Conservation (phyloP, 257 asterid species). For the Salvia splendens region DNA sequence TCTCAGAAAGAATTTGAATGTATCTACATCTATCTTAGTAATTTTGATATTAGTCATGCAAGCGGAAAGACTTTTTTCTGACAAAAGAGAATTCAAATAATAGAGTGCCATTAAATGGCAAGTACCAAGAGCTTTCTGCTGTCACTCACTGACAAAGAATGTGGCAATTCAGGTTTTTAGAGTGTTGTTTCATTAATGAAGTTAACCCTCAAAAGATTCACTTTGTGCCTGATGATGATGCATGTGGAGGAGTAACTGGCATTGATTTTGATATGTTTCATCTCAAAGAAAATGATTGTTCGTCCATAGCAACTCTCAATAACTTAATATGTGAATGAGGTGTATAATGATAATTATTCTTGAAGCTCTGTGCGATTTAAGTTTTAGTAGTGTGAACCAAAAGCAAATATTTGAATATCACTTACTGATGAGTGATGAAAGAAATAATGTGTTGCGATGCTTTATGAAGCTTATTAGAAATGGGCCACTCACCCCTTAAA, state of each 20-base stretch:
- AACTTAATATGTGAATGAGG: conserved; percentile 7
- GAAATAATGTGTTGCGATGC: conserved; percentile 3
- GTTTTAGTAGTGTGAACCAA: neutral
- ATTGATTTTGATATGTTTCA: conserved; percentile 2
- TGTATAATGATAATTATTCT: conserved; percentile 7
- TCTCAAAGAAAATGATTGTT: neutral
- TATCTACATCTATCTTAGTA: neutral
- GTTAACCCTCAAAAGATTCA: neutral
- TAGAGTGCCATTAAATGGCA: conserved; percentile 1
- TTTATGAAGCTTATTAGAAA: too few relatives aligned
- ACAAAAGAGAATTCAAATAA: neutral
- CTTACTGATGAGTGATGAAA: conserved; percentile 2
- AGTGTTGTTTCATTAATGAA: neutral
- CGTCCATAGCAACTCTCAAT: neutral
- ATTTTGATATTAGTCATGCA: conserved; percentile 9
- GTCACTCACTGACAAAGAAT: conserved; percentile 6
- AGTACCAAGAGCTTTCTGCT: neutral
- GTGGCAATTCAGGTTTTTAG: conserved; percentile 10
- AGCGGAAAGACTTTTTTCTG: neutral
- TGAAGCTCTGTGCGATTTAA: neutral
- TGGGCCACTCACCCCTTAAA: too few relatives aligned
- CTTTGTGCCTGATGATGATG: conserved; percentile 20
- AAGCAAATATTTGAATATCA: neutral
- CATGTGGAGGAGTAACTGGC: neutral
- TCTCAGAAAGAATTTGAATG: neutral